Evolutionary conservation across 2,329 filamentous ascomycete genomes (phyloP).

Genomic region (Pseudodiploospora longispora): DNA sequence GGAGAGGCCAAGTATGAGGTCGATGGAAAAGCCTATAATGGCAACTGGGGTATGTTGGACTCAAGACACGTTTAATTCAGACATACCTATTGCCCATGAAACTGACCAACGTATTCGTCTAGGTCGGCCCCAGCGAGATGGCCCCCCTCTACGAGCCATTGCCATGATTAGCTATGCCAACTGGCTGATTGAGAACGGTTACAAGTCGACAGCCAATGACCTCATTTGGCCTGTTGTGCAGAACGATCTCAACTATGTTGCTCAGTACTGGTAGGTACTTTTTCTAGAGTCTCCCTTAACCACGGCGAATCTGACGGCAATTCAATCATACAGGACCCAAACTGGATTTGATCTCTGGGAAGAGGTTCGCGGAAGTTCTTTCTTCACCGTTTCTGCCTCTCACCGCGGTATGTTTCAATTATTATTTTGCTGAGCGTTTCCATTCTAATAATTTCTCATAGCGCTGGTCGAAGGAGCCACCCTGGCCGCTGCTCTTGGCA

Average conservation of each 20-base stretch:
- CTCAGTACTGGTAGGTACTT: constrained; percentile 55
- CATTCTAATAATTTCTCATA: constrained; percentile 6
- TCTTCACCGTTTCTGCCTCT: constrained; percentile 66
- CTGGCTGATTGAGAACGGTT: constrained; percentile 61
- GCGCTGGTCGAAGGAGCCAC: constrained; percentile 58
- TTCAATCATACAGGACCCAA: constrained; percentile 33
- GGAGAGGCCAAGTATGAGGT: constrained; percentile 69
- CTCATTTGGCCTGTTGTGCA: constrained; percentile 65
- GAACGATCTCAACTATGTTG: constrained; percentile 69
- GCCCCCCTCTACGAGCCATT: constrained; percentile 67
- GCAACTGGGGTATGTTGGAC: constrained; percentile 49
- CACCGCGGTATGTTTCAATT: constrained; percentile 47
- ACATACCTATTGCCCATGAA: neutral
- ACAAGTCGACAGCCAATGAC: constrained; percentile 44
- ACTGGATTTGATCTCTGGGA: constrained; percentile 76
- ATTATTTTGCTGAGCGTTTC: neutral
- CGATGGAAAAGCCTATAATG: constrained; percentile 55
- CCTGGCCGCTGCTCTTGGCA: constrained; percentile 56
- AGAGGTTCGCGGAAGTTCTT: constrained; percentile 67
- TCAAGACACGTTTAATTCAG: neutral
- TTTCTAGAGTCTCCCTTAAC: too few species aligned
- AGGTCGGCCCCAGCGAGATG: constrained; percentile 70
- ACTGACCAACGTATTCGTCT: neutral
- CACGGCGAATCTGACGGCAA: neutral
- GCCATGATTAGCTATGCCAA: constrained; percentile 65